These are phyloP conservation scores for Vaccinium vitisidaea DNA, from an alignment of 148 eudicot species.

Conservation along the genomic window DNA sequence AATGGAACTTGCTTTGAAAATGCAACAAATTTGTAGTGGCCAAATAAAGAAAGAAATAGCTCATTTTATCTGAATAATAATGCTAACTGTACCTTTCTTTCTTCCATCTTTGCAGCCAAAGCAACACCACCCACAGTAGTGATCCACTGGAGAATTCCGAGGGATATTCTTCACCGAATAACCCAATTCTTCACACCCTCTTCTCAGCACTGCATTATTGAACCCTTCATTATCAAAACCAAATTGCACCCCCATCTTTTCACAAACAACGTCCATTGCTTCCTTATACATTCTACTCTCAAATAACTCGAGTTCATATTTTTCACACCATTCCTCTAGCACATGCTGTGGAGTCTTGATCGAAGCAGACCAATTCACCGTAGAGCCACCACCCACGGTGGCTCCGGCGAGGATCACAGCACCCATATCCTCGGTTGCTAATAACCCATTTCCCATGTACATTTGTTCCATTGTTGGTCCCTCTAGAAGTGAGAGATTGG, in stretches of 20 bases:
- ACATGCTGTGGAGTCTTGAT: conserved; percentile 61
- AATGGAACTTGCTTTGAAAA: background rate
- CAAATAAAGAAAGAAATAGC: too few species aligned
- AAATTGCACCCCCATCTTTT: conserved; percentile 68
- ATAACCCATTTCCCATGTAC: conserved; percentile 63
- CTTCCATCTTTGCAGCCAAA: conserved; percentile 77
- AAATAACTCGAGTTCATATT: conserved; percentile 44
- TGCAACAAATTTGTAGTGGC: background rate
- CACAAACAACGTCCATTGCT: conserved; percentile 62
- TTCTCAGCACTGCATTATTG: conserved; percentile 52
- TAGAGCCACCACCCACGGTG: conserved; percentile 79
- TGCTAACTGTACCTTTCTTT: conserved; percentile 42
- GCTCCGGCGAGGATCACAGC: conserved; percentile 61
- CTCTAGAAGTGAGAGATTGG: conserved; percentile 61
- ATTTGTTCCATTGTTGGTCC: conserved; percentile 55
- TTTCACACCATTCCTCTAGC: conserved; percentile 49
- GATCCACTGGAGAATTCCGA: conserved; percentile 50
- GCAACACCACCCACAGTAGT: conserved; percentile 83
- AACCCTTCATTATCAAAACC: conserved; percentile 60
- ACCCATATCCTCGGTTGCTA: conserved; percentile 43
- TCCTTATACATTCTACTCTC: conserved; percentile 41
- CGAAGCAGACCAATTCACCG: conserved; percentile 76
- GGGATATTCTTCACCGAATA: conserved; percentile 50
- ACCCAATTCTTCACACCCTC: conserved; percentile 68
- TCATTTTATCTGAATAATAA: background rate